Base-by-base conservation (phyloP, 2,329 filamentous ascomycete species). In the Colletotrichum viniferum region DNA sequence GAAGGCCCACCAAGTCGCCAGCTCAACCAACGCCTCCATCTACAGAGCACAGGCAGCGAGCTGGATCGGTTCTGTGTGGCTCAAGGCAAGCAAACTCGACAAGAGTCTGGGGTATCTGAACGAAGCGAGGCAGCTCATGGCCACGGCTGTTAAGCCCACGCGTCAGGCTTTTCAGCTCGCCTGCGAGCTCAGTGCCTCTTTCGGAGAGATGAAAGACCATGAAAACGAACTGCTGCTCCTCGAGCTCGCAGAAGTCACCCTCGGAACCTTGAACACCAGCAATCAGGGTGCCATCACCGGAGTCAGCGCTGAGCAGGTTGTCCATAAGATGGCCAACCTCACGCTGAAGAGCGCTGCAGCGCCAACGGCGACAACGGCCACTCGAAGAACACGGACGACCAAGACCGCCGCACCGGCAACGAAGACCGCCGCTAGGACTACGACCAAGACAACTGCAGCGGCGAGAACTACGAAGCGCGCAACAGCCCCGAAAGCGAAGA, bases 1-100 rank as follows among this genome's bases (percentile, higher is more conserved):
- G 78, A 94, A 97, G 79, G 96, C 96, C 0, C 88, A 94, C 69
- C 95, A 94, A 80, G 90, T 98, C 75, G 95, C 95, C 26, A 88
- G 90, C 74, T 91, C 90, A n/a, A 90, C 94, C 10, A 87, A 90
- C 63, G 92, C 94, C 0, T 87, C 90, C 43, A 88, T 92, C 14
- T 90, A 90, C 79, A 84, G 87, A 56, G 88, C 90, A 1, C 88
- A 91, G 77, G 88, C 89, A 9, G 86, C 88, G 5, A 86, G 88
- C 6, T 90, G 90, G 87, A 85, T 89, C 16, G 90, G 89, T 2
- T 88, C 86, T 3, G 84, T 92, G n/a, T 90, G 87, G 75, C 83
- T 90, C 63, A 89, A 87, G 74, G 90, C 90, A n/a, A 90, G 90
- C 26, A 87, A 92, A 68, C 82, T 92, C 4, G 86, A 90, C 1